phyloP scores from a whole-genome alignment of 2,329 filamentous ascomycete species.

The Xylaria sp. region DNA sequence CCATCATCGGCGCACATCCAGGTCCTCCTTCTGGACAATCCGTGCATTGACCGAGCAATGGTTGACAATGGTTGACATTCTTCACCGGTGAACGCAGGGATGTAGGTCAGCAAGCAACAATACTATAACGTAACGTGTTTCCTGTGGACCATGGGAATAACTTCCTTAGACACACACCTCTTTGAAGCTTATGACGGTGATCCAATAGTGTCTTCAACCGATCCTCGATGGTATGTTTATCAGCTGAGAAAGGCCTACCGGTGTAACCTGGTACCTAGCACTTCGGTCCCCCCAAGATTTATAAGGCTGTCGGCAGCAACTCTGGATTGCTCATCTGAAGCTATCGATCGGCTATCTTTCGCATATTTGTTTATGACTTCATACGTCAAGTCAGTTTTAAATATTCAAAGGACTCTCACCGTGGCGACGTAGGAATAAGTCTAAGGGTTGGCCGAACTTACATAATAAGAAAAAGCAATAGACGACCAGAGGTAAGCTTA shows the following conservation, averaged over 20 bases:
- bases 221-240: background rate
- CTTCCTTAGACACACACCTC: background rate
- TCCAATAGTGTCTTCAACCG: background rate
- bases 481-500: slow-evolving; percentile 22
- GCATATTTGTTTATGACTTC: background rate
- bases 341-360: background rate
- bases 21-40: too few species aligned
- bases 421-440: background rate
- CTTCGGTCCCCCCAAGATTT: background rate
- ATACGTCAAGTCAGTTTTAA: background rate
- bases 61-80: background rate
- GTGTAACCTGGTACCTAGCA: background rate
- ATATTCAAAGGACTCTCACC: too few species aligned
- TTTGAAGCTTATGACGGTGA: background rate
- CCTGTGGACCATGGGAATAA: slow-evolving; percentile 1
- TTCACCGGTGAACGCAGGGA: background rate
- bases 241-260: background rate
- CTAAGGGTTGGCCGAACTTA: background rate
- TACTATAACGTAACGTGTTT: background rate
- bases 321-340: background rate
- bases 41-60: background rate
- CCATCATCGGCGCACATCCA: background rate
- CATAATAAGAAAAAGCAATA: background rate
- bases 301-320: background rate
- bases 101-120: slow-evolving; percentile 6